Base-by-base conservation (phyloP, 352 stramenopile species). In the Phytophthora pini region DNA sequence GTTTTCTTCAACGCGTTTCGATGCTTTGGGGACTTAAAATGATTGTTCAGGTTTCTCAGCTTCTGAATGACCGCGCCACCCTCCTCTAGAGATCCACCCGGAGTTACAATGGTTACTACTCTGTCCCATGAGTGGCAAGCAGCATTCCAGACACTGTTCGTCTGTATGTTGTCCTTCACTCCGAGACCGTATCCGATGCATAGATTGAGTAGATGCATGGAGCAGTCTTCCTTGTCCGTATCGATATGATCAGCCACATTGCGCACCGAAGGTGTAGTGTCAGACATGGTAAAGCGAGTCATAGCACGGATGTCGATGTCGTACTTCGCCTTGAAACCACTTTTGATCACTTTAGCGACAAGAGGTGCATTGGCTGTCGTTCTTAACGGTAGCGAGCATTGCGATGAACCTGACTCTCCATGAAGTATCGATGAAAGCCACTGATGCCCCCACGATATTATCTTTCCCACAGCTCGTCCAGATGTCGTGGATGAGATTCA, bases 141-240 rank as follows among this genome's bases (percentile, higher is more conserved):
- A 1, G 13, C 11, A 2, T 60, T 53, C 32, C 22, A 48, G 10
- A 54, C 20, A 15, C 13, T 45, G 1, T 26, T 12, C 6, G 36
- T 56, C 4, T 53, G 20, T 6, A 61, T 49, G 5, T 65, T 70
- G 7, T 66, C 43, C 15, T 66, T 61, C 4, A 66, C 5, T 6
- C 56, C 43, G 17, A 71, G 27, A 0, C 27, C 44, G 34, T 61
- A 61, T 0, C 20, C 56, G 27, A 71, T 71, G 12, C 56, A 71
- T 1, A 67, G 20, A 4, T 39, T 67, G 0, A 67, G 36, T 9
- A 71, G 13, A 5, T 62, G 36, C 56, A 71, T 67, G 0, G 4
- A 54, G 20, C 55, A 66, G 20, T 53, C 31, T n/a, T 57, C 43
- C 17, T 71, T 49, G 3, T 58, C 43, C 0, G 41, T 46, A 12